Conservation (phyloP, 2,329 filamentous ascomycete species). For the Magnaporthiopsis rhizophila region DNA sequence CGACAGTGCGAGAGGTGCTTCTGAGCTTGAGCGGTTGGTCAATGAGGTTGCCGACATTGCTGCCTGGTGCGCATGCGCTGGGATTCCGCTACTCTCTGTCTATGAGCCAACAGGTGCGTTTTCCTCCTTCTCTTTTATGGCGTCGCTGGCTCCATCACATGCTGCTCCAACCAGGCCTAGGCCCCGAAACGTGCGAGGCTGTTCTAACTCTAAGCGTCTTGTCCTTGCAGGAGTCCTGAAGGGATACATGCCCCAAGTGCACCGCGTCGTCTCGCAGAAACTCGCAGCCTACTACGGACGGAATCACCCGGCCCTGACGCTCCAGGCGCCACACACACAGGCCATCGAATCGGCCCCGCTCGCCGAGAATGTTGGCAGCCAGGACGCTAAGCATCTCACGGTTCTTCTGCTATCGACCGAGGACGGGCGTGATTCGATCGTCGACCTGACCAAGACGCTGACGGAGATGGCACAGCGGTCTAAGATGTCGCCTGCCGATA, state of each 20-base stretch:
- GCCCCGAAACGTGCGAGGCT: neutral
- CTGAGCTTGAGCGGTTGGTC: constrained; percentile 74
- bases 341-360: constrained; percentile 42
- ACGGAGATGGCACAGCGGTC: constrained; percentile 89
- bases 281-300: constrained; percentile 82
- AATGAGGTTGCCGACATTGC: constrained; percentile 87
- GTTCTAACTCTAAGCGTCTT: neutral
- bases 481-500: constrained; percentile 74
- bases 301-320: constrained; percentile 60
- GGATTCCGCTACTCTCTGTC: constrained; percentile 78
- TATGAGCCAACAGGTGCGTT: constrained; percentile 81
- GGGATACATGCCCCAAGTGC: constrained; percentile 76
- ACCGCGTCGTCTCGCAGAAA: constrained; percentile 70
- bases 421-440: constrained; percentile 86
- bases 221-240: constrained; percentile 66
- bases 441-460: constrained; percentile 90
- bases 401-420: constrained; percentile 78
- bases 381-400: constrained; percentile 32
- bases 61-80: constrained; percentile 86
- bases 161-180: neutral
- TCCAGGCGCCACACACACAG: constrained; percentile 63
- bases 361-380: constrained; percentile 28
- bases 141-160: neutral
- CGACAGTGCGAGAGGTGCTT: constrained; percentile 53
- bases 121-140: neutral